phyloP scores from a whole-genome alignment of 148 eudicot species.

The Oxyria digyna region DNA sequence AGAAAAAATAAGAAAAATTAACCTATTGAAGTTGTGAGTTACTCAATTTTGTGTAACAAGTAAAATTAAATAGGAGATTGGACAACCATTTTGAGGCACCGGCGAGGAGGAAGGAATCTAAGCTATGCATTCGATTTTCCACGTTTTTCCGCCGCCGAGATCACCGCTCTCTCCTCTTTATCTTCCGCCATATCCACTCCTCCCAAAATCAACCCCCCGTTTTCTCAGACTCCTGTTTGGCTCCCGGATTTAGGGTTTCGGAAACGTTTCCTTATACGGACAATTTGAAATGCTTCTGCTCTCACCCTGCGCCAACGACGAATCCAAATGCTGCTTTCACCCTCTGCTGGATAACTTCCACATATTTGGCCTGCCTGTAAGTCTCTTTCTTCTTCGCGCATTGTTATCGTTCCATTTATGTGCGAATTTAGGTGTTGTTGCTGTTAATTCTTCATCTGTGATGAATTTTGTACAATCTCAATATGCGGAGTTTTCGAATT shows the following conservation, averaged over 20 bases:
- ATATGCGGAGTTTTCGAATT: neutral
- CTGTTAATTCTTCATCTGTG: neutral
- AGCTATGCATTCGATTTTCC: neutral
- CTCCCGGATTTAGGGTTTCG: slow-evolving; percentile 7
- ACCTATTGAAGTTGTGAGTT: too few species aligned
- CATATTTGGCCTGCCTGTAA: slow-evolving; percentile 65
- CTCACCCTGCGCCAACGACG: slow-evolving; percentile 13
- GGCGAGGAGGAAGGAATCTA: neutral
- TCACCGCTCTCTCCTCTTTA: neutral
- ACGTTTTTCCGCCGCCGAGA: neutral
- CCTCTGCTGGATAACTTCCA: slow-evolving; percentile 60
- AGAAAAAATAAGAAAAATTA: too few species aligned
- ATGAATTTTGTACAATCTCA: too few species aligned
- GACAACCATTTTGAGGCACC: too few species aligned
- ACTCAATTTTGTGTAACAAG: too few species aligned
- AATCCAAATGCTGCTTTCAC: slow-evolving; percentile 37
- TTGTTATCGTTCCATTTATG: neutral
- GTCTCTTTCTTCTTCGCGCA: slow-evolving; percentile 13
- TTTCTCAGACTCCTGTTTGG: neutral
- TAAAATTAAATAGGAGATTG: too few species aligned
- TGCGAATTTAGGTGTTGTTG: neutral
- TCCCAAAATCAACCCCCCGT: neutral
- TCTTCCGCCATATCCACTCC: neutral
- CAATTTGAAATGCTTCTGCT: slow-evolving; percentile 19
- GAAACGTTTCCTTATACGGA: neutral